Base-by-base conservation (phyloP, 2,329 filamentous ascomycete genomes). In the Coniella lustricola region DNA sequence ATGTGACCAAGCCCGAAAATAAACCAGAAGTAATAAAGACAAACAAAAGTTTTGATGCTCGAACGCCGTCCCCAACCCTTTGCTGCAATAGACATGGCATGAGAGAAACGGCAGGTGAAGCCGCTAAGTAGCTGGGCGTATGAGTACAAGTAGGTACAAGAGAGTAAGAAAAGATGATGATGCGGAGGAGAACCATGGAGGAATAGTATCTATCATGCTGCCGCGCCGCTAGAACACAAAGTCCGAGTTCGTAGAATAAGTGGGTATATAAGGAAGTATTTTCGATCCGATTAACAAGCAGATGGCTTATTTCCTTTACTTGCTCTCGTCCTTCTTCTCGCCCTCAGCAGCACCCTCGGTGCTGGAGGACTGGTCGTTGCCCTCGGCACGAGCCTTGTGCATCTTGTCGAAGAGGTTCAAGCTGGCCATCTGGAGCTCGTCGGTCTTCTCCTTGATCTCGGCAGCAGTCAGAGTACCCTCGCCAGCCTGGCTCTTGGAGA, bases 331-430 rank as follows among this genome's bases (percentile, higher is more conserved):
- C 81, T 90, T 90, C 78, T 87, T 87, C 75, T 90, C 82, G 57
- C 76, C 82, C 67, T 87, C 82, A 53, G 77, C 62, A 61, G 71
- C 68, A 70, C 72, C 64, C 65, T 74, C 69, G 61, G 72, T 60
- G 67, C 62, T 68, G 59, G 60, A 70, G 60, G 65, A 56, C 63
- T 78, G 70, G 65, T 75, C 70, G 63, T 74, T 68, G 60, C 75
- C 76, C 75, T 90, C 86, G 59, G 73, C 69, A 61, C 88, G 85
- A 59, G 91, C 89, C 80, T 95, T 94, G 87, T 98, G 91, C 88
- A 98, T 95, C 86, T 97, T 96, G 77, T 97, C 93, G 71, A 98
- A 97, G 64, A 97, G 84, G 74, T 87, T 95, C 73, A 98, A 77
- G 72, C 86, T 91, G 59, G 91, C 88, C 68, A 86, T 87, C 77